phyloP scores from a whole-genome alignment of 2,329 filamentous ascomycete species.

The Penicillium decumbens region DNA sequence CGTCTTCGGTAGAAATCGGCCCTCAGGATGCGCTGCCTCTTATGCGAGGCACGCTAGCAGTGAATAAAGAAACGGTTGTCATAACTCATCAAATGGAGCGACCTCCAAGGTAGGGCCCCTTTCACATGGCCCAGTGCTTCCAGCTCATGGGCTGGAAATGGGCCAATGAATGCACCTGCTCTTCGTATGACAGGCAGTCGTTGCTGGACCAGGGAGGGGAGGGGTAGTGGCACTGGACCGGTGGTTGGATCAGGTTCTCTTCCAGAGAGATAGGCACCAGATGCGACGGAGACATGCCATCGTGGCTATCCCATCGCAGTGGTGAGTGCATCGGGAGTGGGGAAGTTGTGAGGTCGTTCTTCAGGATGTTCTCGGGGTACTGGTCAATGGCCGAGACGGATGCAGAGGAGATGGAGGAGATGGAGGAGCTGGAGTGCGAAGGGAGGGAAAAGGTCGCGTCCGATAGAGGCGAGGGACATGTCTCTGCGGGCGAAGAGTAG shows the following conservation, averaged over 20 bases:
- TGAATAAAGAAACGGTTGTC: background rate
- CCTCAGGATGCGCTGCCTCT: background rate
- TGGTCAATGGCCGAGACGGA: conserved; percentile 34
- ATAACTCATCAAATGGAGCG: background rate
- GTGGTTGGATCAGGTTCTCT: conserved; percentile 35
- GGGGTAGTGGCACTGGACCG: conserved; percentile 24
- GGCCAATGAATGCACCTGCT: conserved; percentile 21
- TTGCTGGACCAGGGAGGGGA: conserved; percentile 23
- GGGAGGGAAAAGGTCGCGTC: conserved; percentile 34
- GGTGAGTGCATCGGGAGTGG: conserved; percentile 32
- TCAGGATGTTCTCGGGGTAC: conserved; percentile 32
- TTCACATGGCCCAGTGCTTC: conserved; percentile 21
- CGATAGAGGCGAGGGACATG: conserved; percentile 43
- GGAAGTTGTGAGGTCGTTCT: conserved; percentile 32
- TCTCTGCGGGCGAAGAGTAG: conserved; percentile 42
- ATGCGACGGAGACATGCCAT: conserved; percentile 27
- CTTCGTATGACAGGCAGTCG: conserved; percentile 24
- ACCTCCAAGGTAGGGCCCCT: background rate
- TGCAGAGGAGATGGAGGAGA: conserved; percentile 34
- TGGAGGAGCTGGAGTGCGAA: conserved; percentile 28
- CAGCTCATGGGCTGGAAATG: conserved; percentile 21
- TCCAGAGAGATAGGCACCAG: conserved; percentile 34
- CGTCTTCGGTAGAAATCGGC: background rate
- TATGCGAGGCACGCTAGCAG: background rate
- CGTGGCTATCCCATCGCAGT: conserved; percentile 34